Percentiles rank a stretch among this genome's conserved stretches.
These are phyloP conservation scores for Daphne laureola DNA, from an alignment of 441 rosid species.

Conservation along the genomic window DNA sequence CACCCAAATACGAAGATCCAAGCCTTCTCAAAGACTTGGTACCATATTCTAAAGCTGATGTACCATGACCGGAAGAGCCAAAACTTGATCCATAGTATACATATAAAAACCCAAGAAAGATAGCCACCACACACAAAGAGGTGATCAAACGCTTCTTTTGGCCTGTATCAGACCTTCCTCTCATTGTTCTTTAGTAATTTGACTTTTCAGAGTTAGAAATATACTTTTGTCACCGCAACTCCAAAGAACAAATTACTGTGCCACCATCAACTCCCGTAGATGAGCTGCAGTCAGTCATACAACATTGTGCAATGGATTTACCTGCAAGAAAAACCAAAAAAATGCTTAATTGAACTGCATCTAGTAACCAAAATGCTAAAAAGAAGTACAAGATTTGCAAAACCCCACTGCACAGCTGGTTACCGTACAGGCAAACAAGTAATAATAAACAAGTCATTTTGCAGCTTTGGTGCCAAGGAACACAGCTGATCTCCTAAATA, in stretches of 20 bases:
- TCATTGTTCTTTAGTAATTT: constrained; percentile 26
- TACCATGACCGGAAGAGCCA: constrained; percentile 49
- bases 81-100: constrained; percentile 54
- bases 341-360: no score
- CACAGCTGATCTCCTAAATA: constrained; percentile 2
- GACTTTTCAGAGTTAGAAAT: constrained; percentile 9
- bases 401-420: no score
- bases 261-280: constrained; percentile 6
- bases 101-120: constrained; percentile 45
- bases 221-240: constrained; percentile 12
- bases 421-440: background rate
- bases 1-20: constrained; percentile 86
- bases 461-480: background rate
- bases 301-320: constrained; percentile 1
- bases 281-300: background rate
- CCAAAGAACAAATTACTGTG: constrained; percentile 30
- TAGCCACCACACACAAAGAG: constrained; percentile 26
- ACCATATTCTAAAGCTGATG: constrained; percentile 83
- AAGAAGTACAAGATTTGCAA: no score
- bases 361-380: no score
- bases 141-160: constrained; percentile 58
- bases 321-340: no score
- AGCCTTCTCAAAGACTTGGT: constrained; percentile 80
- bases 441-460: background rate
- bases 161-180: constrained; percentile 69